Evolutionary conservation across 1,284 basidiomycete species (phyloP), one percentile per base, ranked within the genome.

Genomic region (Tilletia indica): DNA sequence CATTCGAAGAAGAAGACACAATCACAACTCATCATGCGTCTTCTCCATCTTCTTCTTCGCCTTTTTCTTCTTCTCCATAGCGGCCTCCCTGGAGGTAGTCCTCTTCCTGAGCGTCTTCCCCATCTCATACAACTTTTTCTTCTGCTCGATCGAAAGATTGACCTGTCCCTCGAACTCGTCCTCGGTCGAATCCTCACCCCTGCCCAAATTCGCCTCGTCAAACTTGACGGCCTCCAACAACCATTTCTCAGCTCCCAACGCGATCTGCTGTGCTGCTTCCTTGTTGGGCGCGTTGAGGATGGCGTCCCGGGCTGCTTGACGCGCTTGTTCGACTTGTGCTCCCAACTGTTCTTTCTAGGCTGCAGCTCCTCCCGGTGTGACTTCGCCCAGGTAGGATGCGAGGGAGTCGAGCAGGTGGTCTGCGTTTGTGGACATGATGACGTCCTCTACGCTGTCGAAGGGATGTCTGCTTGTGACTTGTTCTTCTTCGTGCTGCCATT

Each of bases 181-280:
- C 19, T 74, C 34, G 51, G 71, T 73, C 3, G 73, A 73, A 47
- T 74, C 74, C 1, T 72, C 72, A 4, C 71, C 75, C 16, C 72
- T 51, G 47, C 72, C 74, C 80, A 81, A 79, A 66, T 75, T 56
- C n/a, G 76, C 75, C n/a, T 77, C 42, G 70, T 81, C 80, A 2
- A 72, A 71, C 39, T 75, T 69, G 42, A 81, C 72, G 31, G 79
- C 71, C 16, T 75, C 69, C 0, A 80, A 73, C 2, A 81, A 58
- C 78, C 78, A 80, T 36, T 75, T 73, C 72, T 81, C 80, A 72
- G 73, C 76, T 58, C 80, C 68, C 21, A 77, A 64, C 4, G 81
- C 82, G 70, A 80, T 77, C 47, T 42, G 72, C n/a, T 45, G 21
- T n/a, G 66, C 66, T 4, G 66, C 66, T 19, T 31, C 45, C 25